A percentile compares a stretch with the other conserved stretches of the same genome.
Conservation (phyloP, 768 basidiomycete genomes). For the Boletus coccyginus region DNA sequence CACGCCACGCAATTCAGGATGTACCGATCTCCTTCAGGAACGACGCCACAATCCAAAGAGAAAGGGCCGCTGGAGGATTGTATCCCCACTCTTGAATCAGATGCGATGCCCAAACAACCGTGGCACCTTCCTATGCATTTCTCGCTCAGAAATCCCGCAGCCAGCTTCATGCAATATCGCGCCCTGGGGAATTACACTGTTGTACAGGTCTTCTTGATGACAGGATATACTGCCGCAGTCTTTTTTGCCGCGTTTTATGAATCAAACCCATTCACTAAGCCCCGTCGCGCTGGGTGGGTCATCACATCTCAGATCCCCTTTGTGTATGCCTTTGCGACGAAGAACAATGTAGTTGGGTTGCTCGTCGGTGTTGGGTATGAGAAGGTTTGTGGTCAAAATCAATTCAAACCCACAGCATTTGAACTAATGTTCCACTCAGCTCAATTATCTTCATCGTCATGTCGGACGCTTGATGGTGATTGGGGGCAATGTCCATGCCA, state of each 20-base stretch:
- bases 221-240: conserved; percentile 45
- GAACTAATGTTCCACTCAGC: conserved; percentile 32
- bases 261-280: conserved; percentile 50
- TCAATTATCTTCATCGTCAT: conserved; percentile 77
- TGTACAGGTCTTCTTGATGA: conserved; percentile 44
- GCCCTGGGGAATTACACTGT: conserved; percentile 49
- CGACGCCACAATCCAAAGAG: background rate
- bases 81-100: conserved; percentile 1
- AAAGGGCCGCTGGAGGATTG: background rate
- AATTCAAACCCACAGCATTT: background rate
- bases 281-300: conserved; percentile 50
- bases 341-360: conserved; percentile 64
- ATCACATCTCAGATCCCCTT: conserved; percentile 61
- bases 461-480: conserved; percentile 57
- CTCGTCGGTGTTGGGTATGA: conserved; percentile 66
- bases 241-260: conserved; percentile 49
- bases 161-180: conserved; percentile 39
- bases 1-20: conserved; percentile 2
- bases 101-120: conserved; percentile 6
- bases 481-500: conserved; percentile 54
- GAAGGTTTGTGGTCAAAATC: conserved; percentile 40
- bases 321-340: conserved; percentile 59
- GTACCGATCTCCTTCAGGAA: background rate
- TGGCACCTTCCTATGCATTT: conserved; percentile 37
- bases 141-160: conserved; percentile 43